Conservation (phyloP, 441 rosid species). For the Lepidium campestre region DNA sequence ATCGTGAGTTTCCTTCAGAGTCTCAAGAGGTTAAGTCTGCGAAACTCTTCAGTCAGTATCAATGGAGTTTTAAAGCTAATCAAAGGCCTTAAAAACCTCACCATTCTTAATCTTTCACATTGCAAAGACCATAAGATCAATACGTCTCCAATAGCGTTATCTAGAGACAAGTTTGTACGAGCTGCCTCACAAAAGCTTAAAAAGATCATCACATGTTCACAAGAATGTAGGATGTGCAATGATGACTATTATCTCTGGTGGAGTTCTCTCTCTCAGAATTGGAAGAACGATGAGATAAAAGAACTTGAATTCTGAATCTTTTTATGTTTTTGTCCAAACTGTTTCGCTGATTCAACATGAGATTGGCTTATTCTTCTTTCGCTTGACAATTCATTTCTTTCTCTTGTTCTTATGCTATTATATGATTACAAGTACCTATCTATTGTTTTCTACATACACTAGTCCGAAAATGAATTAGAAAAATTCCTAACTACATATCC, state of each 20-base stretch:
- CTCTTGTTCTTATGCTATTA: too few relatives aligned
- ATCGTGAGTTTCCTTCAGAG: neutral
- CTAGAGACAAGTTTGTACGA: neutral
- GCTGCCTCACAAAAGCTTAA: neutral
- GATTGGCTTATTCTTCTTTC: too few relatives aligned
- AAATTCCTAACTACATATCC: too few relatives aligned
- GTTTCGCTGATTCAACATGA: too few relatives aligned
- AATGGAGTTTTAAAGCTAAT: neutral
- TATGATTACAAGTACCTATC: neutral
- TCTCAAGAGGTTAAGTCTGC: neutral
- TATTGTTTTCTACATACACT: neutral
- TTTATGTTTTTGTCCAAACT: too few relatives aligned
- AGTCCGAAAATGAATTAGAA: too few relatives aligned
- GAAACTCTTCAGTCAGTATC: neutral
- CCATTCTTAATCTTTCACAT: neutral
- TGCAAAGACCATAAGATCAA: neutral
- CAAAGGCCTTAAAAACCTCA: neutral
- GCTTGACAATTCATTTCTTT: too few relatives aligned
- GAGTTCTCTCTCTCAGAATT: too few relatives aligned
- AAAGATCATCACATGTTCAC: neutral
- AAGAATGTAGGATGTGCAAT: neutral
- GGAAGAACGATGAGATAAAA: neutral
- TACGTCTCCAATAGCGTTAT: neutral
- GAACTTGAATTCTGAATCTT: conserved; percentile 16
- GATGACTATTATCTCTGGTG: too few relatives aligned